Conservation (phyloP, 225 moss, liverwort and hornwort species). For the Takakia lepidozioides region DNA sequence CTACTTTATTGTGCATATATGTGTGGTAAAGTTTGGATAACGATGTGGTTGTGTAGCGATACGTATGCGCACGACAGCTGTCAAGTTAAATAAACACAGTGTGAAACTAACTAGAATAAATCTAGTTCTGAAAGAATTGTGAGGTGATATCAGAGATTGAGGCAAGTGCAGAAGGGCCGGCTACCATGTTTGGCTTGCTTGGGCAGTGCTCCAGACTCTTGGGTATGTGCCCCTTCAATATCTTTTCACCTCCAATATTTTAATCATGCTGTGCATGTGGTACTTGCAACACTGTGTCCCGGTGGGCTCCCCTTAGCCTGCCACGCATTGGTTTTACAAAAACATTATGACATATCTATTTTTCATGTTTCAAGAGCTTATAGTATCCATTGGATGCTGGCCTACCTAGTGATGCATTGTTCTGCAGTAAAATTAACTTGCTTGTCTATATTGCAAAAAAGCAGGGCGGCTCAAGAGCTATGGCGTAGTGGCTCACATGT, state of each 20-base stretch:
- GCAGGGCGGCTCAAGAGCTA: slow-evolving; percentile 11
- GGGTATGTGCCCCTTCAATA: slow-evolving; percentile 13
- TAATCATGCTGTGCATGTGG: not conserved
- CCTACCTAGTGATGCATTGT: slow-evolving; percentile 10
- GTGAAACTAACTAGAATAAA: no score
- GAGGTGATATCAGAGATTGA: slow-evolving; percentile 15
- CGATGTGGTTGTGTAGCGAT: no score
- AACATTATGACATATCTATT: not conserved
- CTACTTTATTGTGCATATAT: no score
- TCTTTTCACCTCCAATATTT: not conserved
- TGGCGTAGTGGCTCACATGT: slow-evolving; percentile 5
- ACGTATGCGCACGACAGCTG: no score
- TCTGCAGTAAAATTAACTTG: slow-evolving; percentile 1
- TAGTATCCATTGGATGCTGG: slow-evolving; percentile 1
- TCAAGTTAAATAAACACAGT: no score
- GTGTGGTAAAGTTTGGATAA: no score
- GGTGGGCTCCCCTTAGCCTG: not conserved
- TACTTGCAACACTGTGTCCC: not conserved
- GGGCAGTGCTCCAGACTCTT: slow-evolving; percentile 10
- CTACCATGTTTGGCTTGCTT: slow-evolving; percentile 15
- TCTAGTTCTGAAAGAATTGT: no score
- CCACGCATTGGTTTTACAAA: not conserved
- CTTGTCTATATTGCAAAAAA: slow-evolving; percentile 20
- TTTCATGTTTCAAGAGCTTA: slow-evolving; percentile 1
- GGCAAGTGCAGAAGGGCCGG: slow-evolving; percentile 8